Base-by-base conservation (phyloP, 495 filamentous ascomycete genomes). In the Hypoxylon perforatum region DNA sequence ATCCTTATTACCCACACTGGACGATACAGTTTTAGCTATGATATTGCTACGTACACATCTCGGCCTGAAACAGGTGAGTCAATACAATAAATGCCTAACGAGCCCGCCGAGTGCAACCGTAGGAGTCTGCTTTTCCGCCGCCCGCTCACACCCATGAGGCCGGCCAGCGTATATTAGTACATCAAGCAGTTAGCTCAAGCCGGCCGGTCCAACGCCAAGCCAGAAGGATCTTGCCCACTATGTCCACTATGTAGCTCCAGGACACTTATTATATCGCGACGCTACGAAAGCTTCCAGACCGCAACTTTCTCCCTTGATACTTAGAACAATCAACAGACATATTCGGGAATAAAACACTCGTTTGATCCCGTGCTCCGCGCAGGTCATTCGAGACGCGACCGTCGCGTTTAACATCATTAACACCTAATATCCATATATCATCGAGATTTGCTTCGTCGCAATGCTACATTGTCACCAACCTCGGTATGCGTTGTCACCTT, bases 61-160 rank as follows among this genome's bases (percentile, higher is more conserved):
- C 18, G 54, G 44, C 65, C 60, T 63, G 48, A 59, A 59, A 58
- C 48, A n/a, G 23, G 52, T 28, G 47, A 48, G 42, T 57, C 14
- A 22, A 46, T n/a, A 38, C 9, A 22, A 39, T 68, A 58, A n/a
- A n/a, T 68, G 59, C 65, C 65, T 54, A 63, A 63, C 54, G 14
- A 19, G 48, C 33, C 50, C 50, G 28, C 58, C 47, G 53, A 55
- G 33, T 68, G 33, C 46, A 58, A 54, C 65, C 6, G 53, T 53
- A 57, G 30, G 41, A 44, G 51, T 53, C 54, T 47, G 9, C 7
- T 42, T 21, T 54, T 25, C 58, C 52, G 39, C 52, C n/a, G 47
- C 54, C 58, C 58, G 48, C 53, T 46, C 47, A 42, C 28, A 59
- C 2, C 49, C 53, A 55, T 35, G 49, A 47, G 47, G 54, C 59